phyloP scores from a whole-genome alignment of 768 basidiomycete genomes.

The Lentinus tigrinus region DNA sequence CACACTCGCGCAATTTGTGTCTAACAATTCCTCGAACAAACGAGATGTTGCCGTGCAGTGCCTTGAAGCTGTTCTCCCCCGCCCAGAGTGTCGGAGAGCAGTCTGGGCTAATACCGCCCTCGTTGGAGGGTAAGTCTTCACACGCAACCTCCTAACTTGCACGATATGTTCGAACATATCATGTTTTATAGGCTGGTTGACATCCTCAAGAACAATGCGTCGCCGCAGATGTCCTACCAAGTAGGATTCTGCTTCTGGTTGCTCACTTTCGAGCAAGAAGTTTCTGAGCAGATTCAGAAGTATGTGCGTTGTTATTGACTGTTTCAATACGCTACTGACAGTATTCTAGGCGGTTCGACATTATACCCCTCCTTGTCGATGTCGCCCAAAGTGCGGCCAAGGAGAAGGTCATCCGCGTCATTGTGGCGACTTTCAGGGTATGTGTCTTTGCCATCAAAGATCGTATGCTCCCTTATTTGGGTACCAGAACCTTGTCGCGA shows the following conservation, averaged over 20 bases:
- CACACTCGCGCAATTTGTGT: conserved; percentile 28
- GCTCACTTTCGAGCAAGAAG: conserved; percentile 82
- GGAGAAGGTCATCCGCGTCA: conserved; percentile 94
- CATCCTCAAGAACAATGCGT: conserved; percentile 74
- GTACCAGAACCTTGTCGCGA: conserved; percentile 79
- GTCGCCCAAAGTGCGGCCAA: conserved; percentile 90
- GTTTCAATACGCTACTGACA: background rate
- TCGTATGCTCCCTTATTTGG: background rate
- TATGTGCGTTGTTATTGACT: conserved; percentile 33
- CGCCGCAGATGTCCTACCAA: conserved; percentile 96
- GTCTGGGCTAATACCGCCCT: conserved; percentile 78
- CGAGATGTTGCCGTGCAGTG: conserved; percentile 92
- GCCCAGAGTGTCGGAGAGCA: conserved; percentile 74
- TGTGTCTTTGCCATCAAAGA: conserved; percentile 6
- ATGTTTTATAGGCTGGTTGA: conserved; percentile 64
- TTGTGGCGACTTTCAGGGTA: conserved; percentile 89
- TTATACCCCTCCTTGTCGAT: conserved; percentile 80
- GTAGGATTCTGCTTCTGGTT: conserved; percentile 92
- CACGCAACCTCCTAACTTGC: background rate
- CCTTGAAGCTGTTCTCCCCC: conserved; percentile 78
- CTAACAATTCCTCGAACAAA: conserved; percentile 53
- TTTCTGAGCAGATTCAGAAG: conserved; percentile 88
- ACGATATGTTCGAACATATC: background rate
- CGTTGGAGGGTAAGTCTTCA: conserved; percentile 55
- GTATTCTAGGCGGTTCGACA: conserved; percentile 72